Evolutionary conservation across 352 stramenopile species (phyloP), one percentile per base, ranked within the genome.

Genomic region (Globisporangium okanoganense): DNA sequence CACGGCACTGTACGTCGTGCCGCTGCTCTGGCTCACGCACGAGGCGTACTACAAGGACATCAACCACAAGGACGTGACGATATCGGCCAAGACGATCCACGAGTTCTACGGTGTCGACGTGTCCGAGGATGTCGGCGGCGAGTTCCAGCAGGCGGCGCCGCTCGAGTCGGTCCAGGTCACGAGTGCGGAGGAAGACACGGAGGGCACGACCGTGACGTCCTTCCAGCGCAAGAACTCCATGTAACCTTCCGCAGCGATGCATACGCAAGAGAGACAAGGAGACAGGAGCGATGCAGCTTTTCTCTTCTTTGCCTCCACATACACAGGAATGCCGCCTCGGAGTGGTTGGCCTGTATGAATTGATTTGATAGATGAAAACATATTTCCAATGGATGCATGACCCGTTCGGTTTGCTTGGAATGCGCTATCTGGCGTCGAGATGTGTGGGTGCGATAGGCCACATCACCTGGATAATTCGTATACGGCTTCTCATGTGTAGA

Each of bases 1-100:
- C 67, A 80, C 88, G 38, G 87, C 88, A 48, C 66, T 96, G 36
- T 97, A 97, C 73, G 73, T 96, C 56, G 86, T 94, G 55, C 88
- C 88, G 54, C 67, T 96, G 51, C 72, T 96, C 41, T 97, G 85
- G 83, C 70, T 93, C 48, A 75, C 75, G 2, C 79, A 88, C 43
- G 83, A 95, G 22, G 83, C 85, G 41, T 95, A 95, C 71, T 67
- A 73, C 52, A 79, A 82, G 48, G 85, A 94, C 57, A 90, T 94
- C 60, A 94, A 94, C 71, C 56, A 77, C 77, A 92, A 90, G 62
- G 81, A 92, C 65, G 67, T 75, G 33, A 61, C 73, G 47, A 66
- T 92, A 8, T 86, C 73, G n/a, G 65, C 73, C 27, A 86, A 91
- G 71, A 75, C 51, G 18, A 67, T 67, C 55, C 59, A 82, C 54